These are phyloP conservation scores for Aureobasidium subglaciale DNA, from an alignment of 2,329 filamentous ascomycete species.

Conservation along the genomic window DNA sequence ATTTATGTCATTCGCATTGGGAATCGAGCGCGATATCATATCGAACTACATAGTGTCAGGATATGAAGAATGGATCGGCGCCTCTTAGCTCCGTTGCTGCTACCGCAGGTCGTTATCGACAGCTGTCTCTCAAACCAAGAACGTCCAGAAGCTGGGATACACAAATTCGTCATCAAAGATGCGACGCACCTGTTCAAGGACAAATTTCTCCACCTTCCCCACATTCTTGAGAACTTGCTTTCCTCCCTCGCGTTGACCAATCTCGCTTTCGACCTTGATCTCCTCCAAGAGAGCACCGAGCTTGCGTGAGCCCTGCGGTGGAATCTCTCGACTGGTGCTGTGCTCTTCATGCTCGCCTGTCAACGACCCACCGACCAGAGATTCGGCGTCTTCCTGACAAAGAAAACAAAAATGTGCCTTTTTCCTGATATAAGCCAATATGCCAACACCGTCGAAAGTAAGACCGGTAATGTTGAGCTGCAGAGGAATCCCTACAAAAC, in stretches of 20 bases:
- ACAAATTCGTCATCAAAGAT: constrained; percentile 99
- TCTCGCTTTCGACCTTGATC: constrained; percentile 95
- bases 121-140: constrained; percentile 58
- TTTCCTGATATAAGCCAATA: constrained; percentile 84
- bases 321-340: background rate
- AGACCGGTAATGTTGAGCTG: constrained; percentile 92
- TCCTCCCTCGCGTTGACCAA: constrained; percentile 81
- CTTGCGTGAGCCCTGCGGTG: constrained; percentile 25
- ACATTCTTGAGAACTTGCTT: constrained; percentile 98
- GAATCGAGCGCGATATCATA: background rate
- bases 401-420: constrained; percentile 91
- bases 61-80: background rate
- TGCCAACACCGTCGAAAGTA: constrained; percentile 89
- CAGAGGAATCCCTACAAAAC: constrained; percentile 90
- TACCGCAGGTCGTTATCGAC: background rate
- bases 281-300: constrained; percentile 80
- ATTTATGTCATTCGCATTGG: background rate
- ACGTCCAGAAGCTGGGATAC: constrained; percentile 97
- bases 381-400: constrained; percentile 80
- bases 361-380: constrained; percentile 42
- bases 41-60: background rate
- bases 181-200: constrained; percentile 88
- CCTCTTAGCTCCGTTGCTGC: background rate
- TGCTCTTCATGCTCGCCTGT: constrained; percentile 22
- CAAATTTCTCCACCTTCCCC: constrained; percentile 95